These are phyloP conservation scores for Phytophthora melonis DNA, from an alignment of 352 stramenopile genomes.

Conservation along the genomic window DNA sequence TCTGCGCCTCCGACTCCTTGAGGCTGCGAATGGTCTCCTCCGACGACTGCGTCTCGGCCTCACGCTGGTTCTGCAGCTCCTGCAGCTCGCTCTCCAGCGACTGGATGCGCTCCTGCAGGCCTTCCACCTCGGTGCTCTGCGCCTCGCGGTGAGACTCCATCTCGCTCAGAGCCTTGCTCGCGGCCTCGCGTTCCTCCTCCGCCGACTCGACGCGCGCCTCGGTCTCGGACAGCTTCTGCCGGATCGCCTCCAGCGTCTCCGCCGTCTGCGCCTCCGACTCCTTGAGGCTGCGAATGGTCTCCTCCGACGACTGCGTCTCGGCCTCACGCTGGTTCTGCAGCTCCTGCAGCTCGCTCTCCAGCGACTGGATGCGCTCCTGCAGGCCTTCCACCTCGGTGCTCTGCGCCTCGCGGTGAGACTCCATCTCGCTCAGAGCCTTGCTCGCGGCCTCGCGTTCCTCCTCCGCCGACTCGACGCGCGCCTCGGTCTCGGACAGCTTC, in stretches of 20 bases:
- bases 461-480: conserved; percentile 9
- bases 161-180: conserved; percentile 16
- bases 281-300: conserved; percentile 21
- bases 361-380: conserved; percentile 16
- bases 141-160: conserved; percentile 15
- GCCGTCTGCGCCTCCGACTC: conserved; percentile 15
- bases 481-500: conserved; percentile 23
- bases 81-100: conserved; percentile 16
- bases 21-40: conserved; percentile 17
- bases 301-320: conserved; percentile 14
- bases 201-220: conserved; percentile 16
- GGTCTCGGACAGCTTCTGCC: conserved; percentile 23
- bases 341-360: conserved; percentile 16
- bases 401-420: conserved; percentile 10
- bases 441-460: conserved; percentile 14
- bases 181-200: conserved; percentile 10
- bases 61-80: conserved; percentile 15
- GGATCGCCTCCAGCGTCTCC: conserved; percentile 17
- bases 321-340: conserved; percentile 12
- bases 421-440: conserved; percentile 17
- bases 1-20: conserved; percentile 11
- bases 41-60: conserved; percentile 10
- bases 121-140: conserved; percentile 11
- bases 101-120: conserved; percentile 16
- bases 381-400: conserved; percentile 11